phyloP scores from a whole-genome alignment of 768 basidiomycete genomes.

The Russula abietina region DNA sequence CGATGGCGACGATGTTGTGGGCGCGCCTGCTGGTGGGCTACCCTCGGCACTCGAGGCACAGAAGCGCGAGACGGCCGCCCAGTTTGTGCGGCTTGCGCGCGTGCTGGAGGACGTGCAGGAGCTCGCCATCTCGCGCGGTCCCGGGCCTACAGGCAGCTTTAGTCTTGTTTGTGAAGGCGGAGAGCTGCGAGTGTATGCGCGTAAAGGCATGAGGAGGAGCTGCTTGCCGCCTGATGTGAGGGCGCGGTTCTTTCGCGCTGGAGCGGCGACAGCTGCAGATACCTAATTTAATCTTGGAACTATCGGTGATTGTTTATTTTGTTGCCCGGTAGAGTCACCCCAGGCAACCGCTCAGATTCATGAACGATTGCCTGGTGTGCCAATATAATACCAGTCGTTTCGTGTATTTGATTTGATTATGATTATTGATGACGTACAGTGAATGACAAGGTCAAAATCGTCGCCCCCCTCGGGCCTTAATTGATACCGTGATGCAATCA shows the following conservation, averaged over 20 bases:
- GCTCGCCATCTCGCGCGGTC: constrained; percentile 14
- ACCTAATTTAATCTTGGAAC: not conserved
- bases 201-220: constrained; percentile 3
- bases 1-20: constrained; percentile 16
- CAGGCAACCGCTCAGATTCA: too few species aligned
- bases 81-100: constrained; percentile 14
- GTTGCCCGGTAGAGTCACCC: too few species aligned
- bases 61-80: not conserved
- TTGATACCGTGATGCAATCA: not conserved
- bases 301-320: too few species aligned
- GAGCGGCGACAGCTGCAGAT: not conserved
- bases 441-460: not conserved
- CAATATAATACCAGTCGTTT: too few species aligned
- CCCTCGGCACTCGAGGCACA: not conserved
- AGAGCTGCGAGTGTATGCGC: constrained; percentile 4
- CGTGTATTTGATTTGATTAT: too few species aligned
- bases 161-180: constrained; percentile 11
- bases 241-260: not conserved
- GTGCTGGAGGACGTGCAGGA: constrained; percentile 18
- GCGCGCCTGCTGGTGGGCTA: too few species aligned
- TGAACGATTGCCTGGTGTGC: too few species aligned
- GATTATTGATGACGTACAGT: too few species aligned
- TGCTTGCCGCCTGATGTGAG: constrained; percentile 9
- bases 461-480: too few species aligned
- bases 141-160: constrained; percentile 9